Conservation (phyloP, 148 eudicot genomes). For the Camellia sinensis region DNA sequence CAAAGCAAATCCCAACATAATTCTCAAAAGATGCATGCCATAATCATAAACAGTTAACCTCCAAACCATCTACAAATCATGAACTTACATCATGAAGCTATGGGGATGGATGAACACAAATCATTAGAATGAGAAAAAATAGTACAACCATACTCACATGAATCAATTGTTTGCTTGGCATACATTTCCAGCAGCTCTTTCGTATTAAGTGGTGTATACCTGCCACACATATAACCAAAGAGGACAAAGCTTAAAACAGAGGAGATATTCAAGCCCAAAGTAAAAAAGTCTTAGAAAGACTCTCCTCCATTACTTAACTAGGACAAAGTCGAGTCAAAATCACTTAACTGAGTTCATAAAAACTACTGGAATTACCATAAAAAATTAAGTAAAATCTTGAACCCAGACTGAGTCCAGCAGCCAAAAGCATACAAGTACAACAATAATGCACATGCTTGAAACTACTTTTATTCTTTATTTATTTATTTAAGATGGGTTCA, state of each 20-base stretch:
- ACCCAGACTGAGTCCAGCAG: background rate
- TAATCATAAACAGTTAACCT: background rate
- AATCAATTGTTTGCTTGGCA: slow-evolving; percentile 65
- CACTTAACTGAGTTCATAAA: background rate
- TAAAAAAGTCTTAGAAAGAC: background rate
- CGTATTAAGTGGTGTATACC: slow-evolving; percentile 82
- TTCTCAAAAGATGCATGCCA: background rate
- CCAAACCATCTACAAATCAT: background rate
- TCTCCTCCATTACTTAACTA: background rate
- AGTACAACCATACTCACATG: slow-evolving; percentile 55
- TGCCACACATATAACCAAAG: slow-evolving; percentile 32
- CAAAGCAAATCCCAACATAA: background rate
- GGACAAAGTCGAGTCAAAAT: slow-evolving; percentile 5
- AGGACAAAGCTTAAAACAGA: slow-evolving; percentile 12
- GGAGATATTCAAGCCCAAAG: background rate
- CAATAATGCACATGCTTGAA: background rate
- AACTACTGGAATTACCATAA: slow-evolving; percentile 5
- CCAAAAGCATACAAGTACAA: background rate
- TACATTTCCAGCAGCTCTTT: slow-evolving; percentile 72
- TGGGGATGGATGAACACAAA: background rate
- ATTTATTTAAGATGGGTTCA: background rate
- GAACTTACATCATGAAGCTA: background rate
- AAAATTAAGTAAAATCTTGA: background rate
- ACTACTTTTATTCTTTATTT: background rate
- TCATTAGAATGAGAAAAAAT: background rate